Percentiles rank a stretch among this genome's conserved stretches.
Conservation (phyloP, 176 grass and related monocot species). For the Zoysia pacifica region DNA sequence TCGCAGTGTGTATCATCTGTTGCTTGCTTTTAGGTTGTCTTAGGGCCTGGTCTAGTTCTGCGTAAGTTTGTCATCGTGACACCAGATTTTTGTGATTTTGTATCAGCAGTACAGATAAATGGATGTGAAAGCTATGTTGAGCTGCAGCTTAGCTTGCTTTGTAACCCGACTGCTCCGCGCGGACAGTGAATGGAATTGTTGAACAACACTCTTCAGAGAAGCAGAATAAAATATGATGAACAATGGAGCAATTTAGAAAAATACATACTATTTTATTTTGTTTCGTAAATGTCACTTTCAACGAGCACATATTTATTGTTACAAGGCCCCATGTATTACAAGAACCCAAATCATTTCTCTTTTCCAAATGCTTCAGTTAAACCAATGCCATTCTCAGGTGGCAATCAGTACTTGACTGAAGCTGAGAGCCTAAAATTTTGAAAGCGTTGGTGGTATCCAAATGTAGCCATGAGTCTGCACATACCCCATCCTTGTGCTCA, state of each 20-base stretch:
- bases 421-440: constrained; percentile 33
- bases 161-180: neutral
- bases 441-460: constrained; percentile 83
- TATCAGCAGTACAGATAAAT: neutral
- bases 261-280: constrained; percentile 1
- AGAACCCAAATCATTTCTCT: neutral
- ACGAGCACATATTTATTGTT: constrained; percentile 19
- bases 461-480: constrained; percentile 85
- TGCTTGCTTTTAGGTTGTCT: neutral
- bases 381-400: neutral
- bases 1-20: neutral
- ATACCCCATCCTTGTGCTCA: constrained; percentile 72
- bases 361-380: neutral
- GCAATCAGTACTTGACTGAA: neutral
- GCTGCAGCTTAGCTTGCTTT: neutral
- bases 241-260: neutral
- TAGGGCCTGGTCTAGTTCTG: neutral
- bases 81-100: neutral
- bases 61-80: neutral
- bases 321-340: neutral
- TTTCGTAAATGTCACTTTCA: neutral
- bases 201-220: neutral
- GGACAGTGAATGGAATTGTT: no score
- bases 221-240: neutral
- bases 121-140: neutral